Evolutionary conservation across 345 rosid species (phyloP), one percentile per base, ranked within the genome.

Genomic region (Cardamine resedifolia): DNA sequence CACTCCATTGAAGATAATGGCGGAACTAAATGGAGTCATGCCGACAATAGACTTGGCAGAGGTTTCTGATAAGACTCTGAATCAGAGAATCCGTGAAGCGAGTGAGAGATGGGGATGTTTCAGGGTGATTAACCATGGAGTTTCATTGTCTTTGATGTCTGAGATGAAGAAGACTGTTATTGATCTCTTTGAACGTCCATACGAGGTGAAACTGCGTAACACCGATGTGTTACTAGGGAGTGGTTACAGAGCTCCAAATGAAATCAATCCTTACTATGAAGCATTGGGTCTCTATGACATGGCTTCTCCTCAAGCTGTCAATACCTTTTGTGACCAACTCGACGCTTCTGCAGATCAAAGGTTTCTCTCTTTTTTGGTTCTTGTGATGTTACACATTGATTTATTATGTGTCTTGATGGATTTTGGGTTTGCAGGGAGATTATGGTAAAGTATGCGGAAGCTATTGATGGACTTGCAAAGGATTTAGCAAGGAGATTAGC

Each of bases 81-180:
- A 81, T 28, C 79, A 87, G 55, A 80, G 83, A 75, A 70, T 77
- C 57, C 76, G 76, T 39, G 82, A 77, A 76, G 92, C 91, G 0
- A 74, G 94, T 26, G 91, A 87, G 79, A 82, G 80, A 16, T 84
- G 85, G 92, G 97, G 97, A 12, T 90, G 97, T 76, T 90, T 94
- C 81, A 82, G 95, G 77, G 19, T 89, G 11, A 81, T 84, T 2
- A 89, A 94, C 80, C 97, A 93, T 77, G 75, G 72, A 20, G 70
- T 93, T 28, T 76, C 90, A 0, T 19, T 16, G 19, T 34, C 81
- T 26, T 66, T 90, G 34, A 84, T 83, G 88, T 45, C 75, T 14
- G 91, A 89, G 47, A 90, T 87, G 97, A 86, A 87, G 80, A 56
- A 41, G 10, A 91, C 88, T 0, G 92, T 88, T 23, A 75, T 81